Evolutionary conservation across 306 rosid genomes (phyloP), one percentile per base, ranked within the genome.

Genomic region (Begonia masoniana): DNA sequence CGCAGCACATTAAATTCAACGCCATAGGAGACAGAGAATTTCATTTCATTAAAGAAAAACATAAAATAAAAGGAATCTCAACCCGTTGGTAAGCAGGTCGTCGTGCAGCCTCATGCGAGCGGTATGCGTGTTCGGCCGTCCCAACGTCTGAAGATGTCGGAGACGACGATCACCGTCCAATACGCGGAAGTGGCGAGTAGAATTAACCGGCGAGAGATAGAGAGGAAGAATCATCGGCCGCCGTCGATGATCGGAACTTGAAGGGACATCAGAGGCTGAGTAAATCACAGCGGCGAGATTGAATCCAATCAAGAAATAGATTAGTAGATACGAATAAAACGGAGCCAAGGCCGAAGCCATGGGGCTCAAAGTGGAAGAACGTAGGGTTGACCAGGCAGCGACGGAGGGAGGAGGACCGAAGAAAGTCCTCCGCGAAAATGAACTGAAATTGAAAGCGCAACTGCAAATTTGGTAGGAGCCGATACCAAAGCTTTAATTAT

Each of bases 61-160:
- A 31, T 13, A 52, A 9, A 10, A 21, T 4, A 13, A 55, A 3
- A 26, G 10, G 10, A 21, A 21, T 31, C 9, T 51, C 36, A 53
- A 68, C 81, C 81, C 81, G 63, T 76, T 71, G 63, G 71, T 53
- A 10, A 71, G 81, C 41, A 76, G 81, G 50, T 76, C 81, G 43
- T 76, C 81, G 64, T 71, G 56, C 45, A 71, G 78, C 53, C 81
- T 68, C 77, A 76, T 71, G 59, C 67, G 71, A 36, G 81, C 74
- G 62, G 51, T 64, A 0, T 66, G 35, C 5, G 60, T 19, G 23
- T 15, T 60, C n/a, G 69, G 65, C 16, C 12, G 55, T 21, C 58
- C 77, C 49, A 68, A 68, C 57, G 63, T 61, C 61, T 67, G 72
- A 46, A 76, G 75, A 11, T 58, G 68, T 26, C 80, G 73, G 52